These are phyloP conservation scores for Wickerhamomyces bovis DNA, from an alignment of 805 yeast species.

Conservation along the genomic window DNA sequence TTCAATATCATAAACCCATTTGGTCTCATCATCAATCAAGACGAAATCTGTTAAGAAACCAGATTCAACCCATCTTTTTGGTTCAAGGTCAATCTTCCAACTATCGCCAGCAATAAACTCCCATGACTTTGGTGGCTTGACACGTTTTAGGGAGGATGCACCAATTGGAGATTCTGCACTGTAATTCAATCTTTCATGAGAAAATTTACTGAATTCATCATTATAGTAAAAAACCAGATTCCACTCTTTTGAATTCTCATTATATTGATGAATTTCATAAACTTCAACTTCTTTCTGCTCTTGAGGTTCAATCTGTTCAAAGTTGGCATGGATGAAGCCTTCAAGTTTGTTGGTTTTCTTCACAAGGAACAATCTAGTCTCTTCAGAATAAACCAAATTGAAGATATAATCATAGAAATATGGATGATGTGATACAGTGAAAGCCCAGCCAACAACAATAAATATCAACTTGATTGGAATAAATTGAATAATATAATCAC, in stretches of 20 bases:
- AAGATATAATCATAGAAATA: constrained; percentile 40
- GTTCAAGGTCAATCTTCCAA: constrained; percentile 67
- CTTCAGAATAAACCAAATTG: constrained; percentile 51
- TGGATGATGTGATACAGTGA: constrained; percentile 46
- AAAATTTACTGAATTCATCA: constrained; percentile 26
- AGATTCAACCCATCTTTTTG: constrained; percentile 54
- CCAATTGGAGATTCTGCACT: neutral
- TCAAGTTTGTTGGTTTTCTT: constrained; percentile 47
- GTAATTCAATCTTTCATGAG: neutral
- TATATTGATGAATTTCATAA: constrained; percentile 51
- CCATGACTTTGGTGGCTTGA: constrained; percentile 60
- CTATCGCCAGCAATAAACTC: constrained; percentile 35
- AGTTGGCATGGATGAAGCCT: constrained; percentile 21
- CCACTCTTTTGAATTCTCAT: constrained; percentile 51
- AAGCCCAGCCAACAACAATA: constrained; percentile 44
- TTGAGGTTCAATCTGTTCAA: constrained; percentile 27
- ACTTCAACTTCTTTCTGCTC: constrained; percentile 53
- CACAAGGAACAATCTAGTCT: constrained; percentile 48
- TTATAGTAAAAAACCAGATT: constrained; percentile 50
- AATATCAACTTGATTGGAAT: constrained; percentile 32
- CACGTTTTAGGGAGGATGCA: constrained; percentile 12
- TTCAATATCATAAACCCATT: constrained; percentile 75
- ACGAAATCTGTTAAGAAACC: constrained; percentile 47
- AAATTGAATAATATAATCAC: constrained; percentile 22
- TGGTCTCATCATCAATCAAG: constrained; percentile 63